A percentile compares a stretch with the other conserved stretches of the same genome.
Conservation (phyloP, 1,284 basidiomycete genomes). For the Thelephora terrestris region DNA sequence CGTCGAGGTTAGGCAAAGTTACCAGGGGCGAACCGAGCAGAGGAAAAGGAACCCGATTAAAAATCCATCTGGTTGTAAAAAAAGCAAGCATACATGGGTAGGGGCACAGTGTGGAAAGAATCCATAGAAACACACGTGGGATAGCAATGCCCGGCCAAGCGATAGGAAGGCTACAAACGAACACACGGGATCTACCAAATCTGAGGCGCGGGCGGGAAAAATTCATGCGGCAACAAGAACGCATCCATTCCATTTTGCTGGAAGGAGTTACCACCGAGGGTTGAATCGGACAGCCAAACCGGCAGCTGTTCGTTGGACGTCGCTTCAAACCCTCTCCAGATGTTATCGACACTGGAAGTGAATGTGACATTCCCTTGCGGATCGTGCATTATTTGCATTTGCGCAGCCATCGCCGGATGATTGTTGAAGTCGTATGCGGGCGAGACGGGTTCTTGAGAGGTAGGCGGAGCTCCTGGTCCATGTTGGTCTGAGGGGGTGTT, state of each 20-base stretch:
- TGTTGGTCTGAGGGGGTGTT: neutral
- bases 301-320: conserved; percentile 65
- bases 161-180: too few species aligned
- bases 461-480: conserved; percentile 1
- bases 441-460: conserved; percentile 17
- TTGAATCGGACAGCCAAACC: conserved; percentile 76
- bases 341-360: conserved; percentile 52
- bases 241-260: conserved; percentile 75
- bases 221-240: conserved; percentile 67
- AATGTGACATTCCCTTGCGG: conserved; percentile 22
- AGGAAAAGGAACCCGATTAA: too few species aligned
- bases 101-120: too few species aligned
- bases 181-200: conserved; percentile 43
- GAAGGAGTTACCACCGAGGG: conserved; percentile 61
- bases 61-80: too few species aligned
- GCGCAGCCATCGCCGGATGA: conserved; percentile 13
- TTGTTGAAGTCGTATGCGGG: conserved; percentile 22
- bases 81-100: too few species aligned
- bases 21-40: too few species aligned
- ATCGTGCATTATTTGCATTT: conserved; percentile 19
- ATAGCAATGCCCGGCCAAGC: too few species aligned
- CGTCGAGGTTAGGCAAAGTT: too few species aligned
- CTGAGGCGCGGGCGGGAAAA: conserved; percentile 55
- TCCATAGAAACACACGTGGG: too few species aligned
- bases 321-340: conserved; percentile 64